Evolutionary conservation across 2,329 filamentous ascomycete genomes (phyloP).

Genomic region (Clarireedia hainanense): DNA sequence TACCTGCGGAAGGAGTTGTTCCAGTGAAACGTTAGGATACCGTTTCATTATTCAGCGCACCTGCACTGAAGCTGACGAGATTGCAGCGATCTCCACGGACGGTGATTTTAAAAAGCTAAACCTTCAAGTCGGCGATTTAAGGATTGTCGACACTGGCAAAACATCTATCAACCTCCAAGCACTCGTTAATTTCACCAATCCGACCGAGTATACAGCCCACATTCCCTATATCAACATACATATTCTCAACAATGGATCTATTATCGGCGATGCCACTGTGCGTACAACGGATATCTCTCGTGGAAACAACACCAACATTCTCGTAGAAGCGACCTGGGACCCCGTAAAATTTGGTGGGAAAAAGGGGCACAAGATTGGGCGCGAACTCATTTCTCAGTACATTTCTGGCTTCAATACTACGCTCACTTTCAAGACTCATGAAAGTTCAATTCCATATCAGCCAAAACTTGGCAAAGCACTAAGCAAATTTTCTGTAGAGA

Average conservation of each 20-base stretch:
- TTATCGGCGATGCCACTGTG: constrained; percentile 68
- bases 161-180: constrained; percentile 65
- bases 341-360: constrained; percentile 55
- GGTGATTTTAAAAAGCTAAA: constrained; percentile 37
- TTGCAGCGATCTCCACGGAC: constrained; percentile 51
- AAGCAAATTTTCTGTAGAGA: constrained; percentile 60
- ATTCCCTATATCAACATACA: constrained; percentile 77
- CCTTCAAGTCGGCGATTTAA: constrained; percentile 63
- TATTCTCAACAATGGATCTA: constrained; percentile 62
- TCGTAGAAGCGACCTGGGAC: constrained; percentile 66
- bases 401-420: constrained; percentile 83
- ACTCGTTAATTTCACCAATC: constrained; percentile 78
- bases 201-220: constrained; percentile 73
- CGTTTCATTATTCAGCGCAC: constrained; percentile 37
- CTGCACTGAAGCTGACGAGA: constrained; percentile 29
- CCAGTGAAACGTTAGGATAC: constrained; percentile 86
- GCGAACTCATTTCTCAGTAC: constrained; percentile 74
- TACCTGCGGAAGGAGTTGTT: constrained; percentile 79
- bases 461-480: constrained; percentile 67
- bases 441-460: constrained; percentile 63
- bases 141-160: constrained; percentile 63
- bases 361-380: constrained; percentile 53
- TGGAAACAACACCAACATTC: constrained; percentile 65
- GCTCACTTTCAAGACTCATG: constrained; percentile 64
- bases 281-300: constrained; percentile 53